Evolutionary conservation across 176 grass and related monocot species (phyloP).

Genomic region (Cymbopogon citratus): DNA sequence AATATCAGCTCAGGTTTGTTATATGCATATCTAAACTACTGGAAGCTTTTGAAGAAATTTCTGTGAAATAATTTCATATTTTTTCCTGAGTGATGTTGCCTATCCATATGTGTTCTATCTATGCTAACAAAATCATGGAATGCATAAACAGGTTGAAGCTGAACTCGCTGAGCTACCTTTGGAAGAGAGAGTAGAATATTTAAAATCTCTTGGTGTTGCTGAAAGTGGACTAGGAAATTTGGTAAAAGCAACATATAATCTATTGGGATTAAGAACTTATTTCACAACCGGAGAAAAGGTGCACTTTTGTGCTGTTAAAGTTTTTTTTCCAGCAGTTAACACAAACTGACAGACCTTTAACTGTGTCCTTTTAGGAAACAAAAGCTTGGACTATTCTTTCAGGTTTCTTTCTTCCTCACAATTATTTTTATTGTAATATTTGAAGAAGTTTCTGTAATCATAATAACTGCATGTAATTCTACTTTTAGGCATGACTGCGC

Average conservation of each 20-base stretch:
- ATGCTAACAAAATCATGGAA: slow-evolving; percentile 19
- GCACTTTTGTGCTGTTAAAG: slow-evolving; percentile 22
- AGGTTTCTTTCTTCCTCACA: slow-evolving; percentile 45
- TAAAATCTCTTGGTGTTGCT: slow-evolving; percentile 78
- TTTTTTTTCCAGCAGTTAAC: not conserved
- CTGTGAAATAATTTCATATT: not conserved
- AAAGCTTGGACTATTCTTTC: slow-evolving; percentile 95
- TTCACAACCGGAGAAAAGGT: slow-evolving; percentile 97
- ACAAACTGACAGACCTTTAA: slow-evolving; percentile 9
- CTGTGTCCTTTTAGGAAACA: slow-evolving; percentile 65
- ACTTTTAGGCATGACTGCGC: slow-evolving; percentile 86
- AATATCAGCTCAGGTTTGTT: slow-evolving; percentile 93
- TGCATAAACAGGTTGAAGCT: slow-evolving; percentile 70
- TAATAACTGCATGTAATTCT: not conserved
- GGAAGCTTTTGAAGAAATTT: not conserved
- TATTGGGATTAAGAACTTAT: slow-evolving; percentile 90
- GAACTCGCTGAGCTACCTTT: slow-evolving; percentile 84
- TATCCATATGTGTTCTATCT: not conserved
- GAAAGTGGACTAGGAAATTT: slow-evolving; percentile 95
- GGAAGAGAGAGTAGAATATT: slow-evolving; percentile 90
- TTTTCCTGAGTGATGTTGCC: not conserved
- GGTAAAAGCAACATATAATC: slow-evolving; percentile 91
- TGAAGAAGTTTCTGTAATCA: not conserved
- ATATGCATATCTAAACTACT: slow-evolving; percentile 18
- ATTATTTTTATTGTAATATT: not conserved